Base-by-base conservation (phyloP, 495 filamentous ascomycete genomes). In the Neurospora sublineolata region DNA sequence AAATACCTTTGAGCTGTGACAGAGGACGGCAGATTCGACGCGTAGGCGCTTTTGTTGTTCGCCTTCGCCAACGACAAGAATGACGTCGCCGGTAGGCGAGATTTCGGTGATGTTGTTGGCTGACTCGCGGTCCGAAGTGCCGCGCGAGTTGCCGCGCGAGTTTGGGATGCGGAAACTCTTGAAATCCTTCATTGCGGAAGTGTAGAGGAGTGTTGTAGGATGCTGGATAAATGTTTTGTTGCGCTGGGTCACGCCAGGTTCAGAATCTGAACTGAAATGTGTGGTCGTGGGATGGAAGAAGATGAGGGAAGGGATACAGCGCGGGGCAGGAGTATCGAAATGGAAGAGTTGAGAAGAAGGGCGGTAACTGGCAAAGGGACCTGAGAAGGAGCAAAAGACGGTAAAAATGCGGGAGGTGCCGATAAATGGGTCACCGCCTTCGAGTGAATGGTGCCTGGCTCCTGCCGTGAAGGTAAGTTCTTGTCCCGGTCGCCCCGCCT, bases 31-130 rank as follows among this genome's bases (percentile, higher is more conserved):
- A 0, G 40, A n/a, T 18, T 42, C 16, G 40, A 42, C 16, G 40
- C 40, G 40, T 42, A 42, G 0, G 7, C 3, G 16, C 16, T 18
- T 9, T 42, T 18, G 16, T 0, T n/a, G 0, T 0, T 42, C 7
- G 40, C 16, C 16, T 42, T n/a, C 40, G 40, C 40, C 16, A 42
- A 42, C 7, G 40, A 1, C 40, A 42, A 42, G 40, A 42, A 42
- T 42, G 0, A 42, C 6, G 40, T 42, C 40, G 16, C 40, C 40
- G 16, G 16, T 42, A 42, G 40, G 40, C 7, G 40, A 42, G 16
- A 42, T 42, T 0, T 42, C 16, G 40, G 7, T 42, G 40, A n/a
- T 42, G 0, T 9, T 42, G 6, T n/a, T 42, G 0, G 16, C 0
- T 8, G 16, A 8, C 14, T n/a, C 16, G 7, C 40, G 40, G 40